Evolutionary conservation across 1,284 basidiomycete species (phyloP).

Genomic region (Ganoderma resinaceum): DNA sequence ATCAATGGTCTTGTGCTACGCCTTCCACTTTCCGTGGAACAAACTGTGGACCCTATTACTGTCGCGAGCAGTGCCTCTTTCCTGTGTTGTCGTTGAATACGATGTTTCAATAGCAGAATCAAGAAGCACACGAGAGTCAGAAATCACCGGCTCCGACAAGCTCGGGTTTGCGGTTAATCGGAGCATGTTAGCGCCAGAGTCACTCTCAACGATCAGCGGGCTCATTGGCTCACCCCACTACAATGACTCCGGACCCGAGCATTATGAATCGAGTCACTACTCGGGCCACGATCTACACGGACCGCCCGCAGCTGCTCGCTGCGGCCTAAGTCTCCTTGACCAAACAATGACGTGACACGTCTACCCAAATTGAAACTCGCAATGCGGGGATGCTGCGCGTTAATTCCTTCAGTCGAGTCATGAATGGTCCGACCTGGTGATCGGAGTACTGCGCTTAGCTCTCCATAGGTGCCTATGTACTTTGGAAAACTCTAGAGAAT

Average conservation of each 20-base stretch:
- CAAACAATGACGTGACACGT: too few relatives aligned
- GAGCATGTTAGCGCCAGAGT: neutral
- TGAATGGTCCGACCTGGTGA: neutral
- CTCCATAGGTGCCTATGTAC: neutral
- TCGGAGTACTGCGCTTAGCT: neutral
- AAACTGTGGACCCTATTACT: neutral
- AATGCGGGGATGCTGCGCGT: neutral
- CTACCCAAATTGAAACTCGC: too few relatives aligned
- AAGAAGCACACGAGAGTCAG: neutral
- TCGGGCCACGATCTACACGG: neutral
- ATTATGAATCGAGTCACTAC: neutral
- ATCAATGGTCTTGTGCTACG: too few relatives aligned
- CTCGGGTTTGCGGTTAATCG: neutral
- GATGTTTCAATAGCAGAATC: neutral
- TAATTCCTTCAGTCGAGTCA: neutral
- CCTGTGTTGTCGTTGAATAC: neutral
- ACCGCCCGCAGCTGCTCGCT: neutral
- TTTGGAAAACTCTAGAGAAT: neutral
- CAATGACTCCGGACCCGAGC: neutral
- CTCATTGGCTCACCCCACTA: neutral
- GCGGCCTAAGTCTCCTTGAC: neutral
- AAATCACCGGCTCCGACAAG: neutral
- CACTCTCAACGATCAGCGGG: too few relatives aligned
- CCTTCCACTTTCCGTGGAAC: too few relatives aligned
- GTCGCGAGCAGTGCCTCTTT: neutral